Percentiles rank a stretch among this genome's conserved stretches.
Evolutionary conservation across 1,284 basidiomycete species (phyloP).

Genomic region (Rhizoctonia solani): DNA sequence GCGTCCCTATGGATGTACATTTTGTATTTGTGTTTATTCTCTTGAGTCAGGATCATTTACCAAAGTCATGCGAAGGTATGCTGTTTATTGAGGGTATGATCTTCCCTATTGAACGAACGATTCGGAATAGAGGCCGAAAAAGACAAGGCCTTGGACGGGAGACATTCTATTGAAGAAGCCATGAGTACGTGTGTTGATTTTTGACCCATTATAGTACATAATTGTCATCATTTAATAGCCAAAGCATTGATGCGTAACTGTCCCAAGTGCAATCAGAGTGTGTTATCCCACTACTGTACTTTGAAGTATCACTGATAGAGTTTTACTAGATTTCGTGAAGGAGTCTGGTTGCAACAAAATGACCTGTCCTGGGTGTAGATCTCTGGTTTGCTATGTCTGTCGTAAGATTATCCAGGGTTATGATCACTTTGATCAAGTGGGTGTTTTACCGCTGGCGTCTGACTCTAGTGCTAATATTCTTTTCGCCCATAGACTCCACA

Average conservation of each 20-base stretch:
- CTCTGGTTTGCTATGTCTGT: conserved; percentile 79
- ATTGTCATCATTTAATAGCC: conserved; percentile 50
- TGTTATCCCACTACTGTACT: conserved; percentile 39
- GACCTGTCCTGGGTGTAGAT: conserved; percentile 68
- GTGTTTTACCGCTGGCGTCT: conserved; percentile 7
- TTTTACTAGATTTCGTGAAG: conserved; percentile 69
- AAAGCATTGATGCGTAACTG: conserved; percentile 82
- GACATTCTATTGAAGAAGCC: conserved; percentile 82
- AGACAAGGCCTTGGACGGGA: conserved; percentile 70
- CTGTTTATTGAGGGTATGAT: neutral
- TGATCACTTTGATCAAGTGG: conserved; percentile 68
- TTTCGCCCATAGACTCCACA: neutral
- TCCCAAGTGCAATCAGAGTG: conserved; percentile 75
- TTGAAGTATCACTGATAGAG: conserved; percentile 9
- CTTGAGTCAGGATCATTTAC: conserved; percentile 70
- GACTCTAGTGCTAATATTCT: neutral
- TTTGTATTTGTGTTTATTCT: neutral
- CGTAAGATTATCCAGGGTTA: conserved; percentile 71
- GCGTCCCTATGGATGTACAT: conserved; percentile 42
- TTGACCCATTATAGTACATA: neutral
- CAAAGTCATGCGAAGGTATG: conserved; percentile 79
- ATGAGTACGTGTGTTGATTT: conserved; percentile 67
- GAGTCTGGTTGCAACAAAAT: conserved; percentile 81
- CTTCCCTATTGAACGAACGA: neutral
- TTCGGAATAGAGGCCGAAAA: conserved; percentile 61